Percentiles rank a stretch among this genome's conserved stretches.
phyloP scores from a whole-genome alignment of 139 green algal species.

The Chlamydomonas asymmetrica region DNA sequence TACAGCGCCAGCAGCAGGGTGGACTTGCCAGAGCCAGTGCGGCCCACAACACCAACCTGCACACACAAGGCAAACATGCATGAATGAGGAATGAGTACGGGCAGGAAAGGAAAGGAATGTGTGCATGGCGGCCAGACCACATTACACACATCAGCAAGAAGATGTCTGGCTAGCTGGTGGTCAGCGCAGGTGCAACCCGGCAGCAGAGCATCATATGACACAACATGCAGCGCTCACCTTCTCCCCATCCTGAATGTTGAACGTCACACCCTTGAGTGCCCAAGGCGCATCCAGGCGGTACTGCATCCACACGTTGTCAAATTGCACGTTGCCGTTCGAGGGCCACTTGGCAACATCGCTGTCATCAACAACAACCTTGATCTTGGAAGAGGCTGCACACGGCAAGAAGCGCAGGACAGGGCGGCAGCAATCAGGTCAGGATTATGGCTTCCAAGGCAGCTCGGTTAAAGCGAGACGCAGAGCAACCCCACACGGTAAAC shows the following conservation, averaged over 20 bases:
- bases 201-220: no score
- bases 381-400: neutral
- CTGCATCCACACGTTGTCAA: slow-evolving; percentile 46
- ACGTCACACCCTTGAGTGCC: slow-evolving; percentile 40
- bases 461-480: no score
- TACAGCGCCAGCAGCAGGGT: slow-evolving; percentile 77
- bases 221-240: no score
- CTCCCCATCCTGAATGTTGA: slow-evolving; percentile 51
- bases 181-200: no score
- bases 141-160: no score
- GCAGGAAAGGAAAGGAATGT: no score
- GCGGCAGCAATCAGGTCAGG: neutral
- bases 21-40: slow-evolving; percentile 76
- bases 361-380: slow-evolving; percentile 25
- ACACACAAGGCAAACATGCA: no score
- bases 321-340: slow-evolving; percentile 38
- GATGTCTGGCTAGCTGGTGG: no score
- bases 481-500: neutral
- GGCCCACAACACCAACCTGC: slow-evolving; percentile 56
- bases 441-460: no score
- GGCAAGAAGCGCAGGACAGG: neutral
- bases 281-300: slow-evolving; percentile 30
- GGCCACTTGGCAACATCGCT: slow-evolving; percentile 36
- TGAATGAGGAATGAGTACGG: no score
- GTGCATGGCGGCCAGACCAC: no score